These are phyloP conservation scores for Picochlorum sp. DNA, from an alignment of 139 green algal species.

Conservation along the genomic window DNA sequence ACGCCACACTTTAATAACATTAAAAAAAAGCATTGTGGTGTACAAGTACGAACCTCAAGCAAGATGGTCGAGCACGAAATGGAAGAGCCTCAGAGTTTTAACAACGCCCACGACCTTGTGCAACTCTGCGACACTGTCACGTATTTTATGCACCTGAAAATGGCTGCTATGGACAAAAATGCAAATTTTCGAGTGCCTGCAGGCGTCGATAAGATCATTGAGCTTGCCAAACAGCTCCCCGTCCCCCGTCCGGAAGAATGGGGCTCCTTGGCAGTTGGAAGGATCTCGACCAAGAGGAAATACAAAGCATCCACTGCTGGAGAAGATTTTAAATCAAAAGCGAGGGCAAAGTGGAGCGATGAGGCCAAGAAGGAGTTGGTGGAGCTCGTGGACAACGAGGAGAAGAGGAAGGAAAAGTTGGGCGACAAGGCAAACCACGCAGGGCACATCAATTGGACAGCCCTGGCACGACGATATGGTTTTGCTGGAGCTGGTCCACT, in stretches of 20 bases:
- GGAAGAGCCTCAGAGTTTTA: neutral
- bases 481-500: neutral
- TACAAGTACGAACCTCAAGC: neutral
- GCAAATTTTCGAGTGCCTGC: neutral
- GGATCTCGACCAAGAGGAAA: conserved; percentile 1
- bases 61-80: conserved; percentile 1
- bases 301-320: neutral
- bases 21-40: no score
- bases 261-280: conserved; percentile 2
- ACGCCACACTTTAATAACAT: no score
- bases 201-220: conserved; percentile 4
- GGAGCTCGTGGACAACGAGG: conserved; percentile 17
- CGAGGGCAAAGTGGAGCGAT: conserved; percentile 13
- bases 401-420: conserved; percentile 15
- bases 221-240: conserved; percentile 1
- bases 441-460: conserved; percentile 9
- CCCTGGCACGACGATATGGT: conserved; percentile 19
- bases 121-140: neutral
- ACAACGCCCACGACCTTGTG: conserved; percentile 3
- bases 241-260: conserved; percentile 4
- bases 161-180: conserved; percentile 6
- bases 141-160: conserved; percentile 1
- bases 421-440: conserved; percentile 16
- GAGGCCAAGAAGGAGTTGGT: conserved; percentile 18
- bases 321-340: neutral